phyloP scores from a whole-genome alignment of 1,139 yeast genomes.

The Eremothecium sinecaudum region DNA sequence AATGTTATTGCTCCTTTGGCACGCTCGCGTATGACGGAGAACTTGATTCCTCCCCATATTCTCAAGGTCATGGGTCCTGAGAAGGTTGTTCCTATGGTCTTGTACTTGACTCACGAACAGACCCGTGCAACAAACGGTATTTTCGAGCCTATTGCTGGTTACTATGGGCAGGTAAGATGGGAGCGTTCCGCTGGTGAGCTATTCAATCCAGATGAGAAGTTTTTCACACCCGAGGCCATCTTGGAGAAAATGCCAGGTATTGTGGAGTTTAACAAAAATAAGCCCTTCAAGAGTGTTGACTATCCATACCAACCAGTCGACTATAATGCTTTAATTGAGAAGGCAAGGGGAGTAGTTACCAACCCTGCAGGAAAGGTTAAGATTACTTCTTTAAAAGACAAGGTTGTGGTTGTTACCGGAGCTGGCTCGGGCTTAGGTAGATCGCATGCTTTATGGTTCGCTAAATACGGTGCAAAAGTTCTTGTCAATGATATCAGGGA shows the following conservation, averaged over 20 bases:
- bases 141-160: slow-evolving; percentile 92
- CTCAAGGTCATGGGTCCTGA: slow-evolving; percentile 77
- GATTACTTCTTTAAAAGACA: slow-evolving; percentile 57
- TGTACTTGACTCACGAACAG: slow-evolving; percentile 64
- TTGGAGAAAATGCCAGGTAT: slow-evolving; percentile 60
- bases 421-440: slow-evolving; percentile 94
- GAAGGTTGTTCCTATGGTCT: slow-evolving; percentile 82
- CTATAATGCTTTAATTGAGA: slow-evolving; percentile 45
- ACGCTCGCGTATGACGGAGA: slow-evolving; percentile 92
- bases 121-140: slow-evolving; percentile 56
- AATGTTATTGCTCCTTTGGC: slow-evolving; percentile 93
- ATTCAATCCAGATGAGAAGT: slow-evolving; percentile 60
- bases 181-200: slow-evolving; percentile 82
- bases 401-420: slow-evolving; percentile 89
- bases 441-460: slow-evolving; percentile 78
- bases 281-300: slow-evolving; percentile 48
- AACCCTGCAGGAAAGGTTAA: slow-evolving; percentile 44
- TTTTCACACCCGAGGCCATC: slow-evolving; percentile 80
- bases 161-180: slow-evolving; percentile 88
- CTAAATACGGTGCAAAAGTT: slow-evolving; percentile 89
- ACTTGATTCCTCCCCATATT: slow-evolving; percentile 74
- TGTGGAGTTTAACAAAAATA: slow-evolving; percentile 49
- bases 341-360: slow-evolving; percentile 44
- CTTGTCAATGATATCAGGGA: slow-evolving; percentile 86
- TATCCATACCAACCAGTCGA: slow-evolving; percentile 60